These are phyloP conservation scores for Brassica rapa DNA, from an alignment of 345 rosid species.

Conservation along the genomic window DNA sequence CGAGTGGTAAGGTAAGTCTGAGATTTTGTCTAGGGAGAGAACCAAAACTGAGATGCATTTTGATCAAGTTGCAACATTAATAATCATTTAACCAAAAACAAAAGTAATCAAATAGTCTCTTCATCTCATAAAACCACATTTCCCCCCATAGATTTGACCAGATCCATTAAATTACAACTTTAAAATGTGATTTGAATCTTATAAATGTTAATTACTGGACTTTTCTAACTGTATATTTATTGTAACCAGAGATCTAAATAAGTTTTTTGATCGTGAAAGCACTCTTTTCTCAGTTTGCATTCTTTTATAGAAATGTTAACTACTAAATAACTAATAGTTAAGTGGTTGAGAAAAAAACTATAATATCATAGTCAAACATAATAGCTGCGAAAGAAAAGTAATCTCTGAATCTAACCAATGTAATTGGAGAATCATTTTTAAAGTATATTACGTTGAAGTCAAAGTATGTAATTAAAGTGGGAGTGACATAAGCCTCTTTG, in stretches of 20 bases:
- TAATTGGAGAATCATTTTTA: slow-evolving; percentile 4
- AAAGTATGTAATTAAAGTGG: slow-evolving; percentile 12
- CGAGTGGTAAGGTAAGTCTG: background rate
- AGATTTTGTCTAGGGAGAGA: background rate
- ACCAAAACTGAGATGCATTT: background rate
- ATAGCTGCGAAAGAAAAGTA: background rate
- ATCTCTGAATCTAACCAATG: slow-evolving; percentile 3
- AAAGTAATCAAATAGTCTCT: background rate
- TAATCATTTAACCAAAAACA: background rate
- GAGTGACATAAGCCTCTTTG: slow-evolving; percentile 10
- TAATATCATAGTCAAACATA: background rate
- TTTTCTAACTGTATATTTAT: background rate
- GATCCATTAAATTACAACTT: background rate
- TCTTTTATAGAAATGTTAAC: background rate
- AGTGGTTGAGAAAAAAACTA: slow-evolving; percentile 11
- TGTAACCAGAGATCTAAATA: background rate
- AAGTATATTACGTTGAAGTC: background rate
- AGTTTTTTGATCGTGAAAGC: background rate
- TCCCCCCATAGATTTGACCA: background rate
- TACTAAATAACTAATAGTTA: background rate
- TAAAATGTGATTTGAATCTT: background rate
- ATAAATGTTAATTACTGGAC: background rate
- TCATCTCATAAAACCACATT: background rate
- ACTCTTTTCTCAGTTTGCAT: background rate
- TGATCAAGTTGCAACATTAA: background rate